Percentiles rank a stretch among this genome's conserved stretches.
Conservation (phyloP, 2,329 filamentous ascomycete species). For the Pseudodiploospora longispora region DNA sequence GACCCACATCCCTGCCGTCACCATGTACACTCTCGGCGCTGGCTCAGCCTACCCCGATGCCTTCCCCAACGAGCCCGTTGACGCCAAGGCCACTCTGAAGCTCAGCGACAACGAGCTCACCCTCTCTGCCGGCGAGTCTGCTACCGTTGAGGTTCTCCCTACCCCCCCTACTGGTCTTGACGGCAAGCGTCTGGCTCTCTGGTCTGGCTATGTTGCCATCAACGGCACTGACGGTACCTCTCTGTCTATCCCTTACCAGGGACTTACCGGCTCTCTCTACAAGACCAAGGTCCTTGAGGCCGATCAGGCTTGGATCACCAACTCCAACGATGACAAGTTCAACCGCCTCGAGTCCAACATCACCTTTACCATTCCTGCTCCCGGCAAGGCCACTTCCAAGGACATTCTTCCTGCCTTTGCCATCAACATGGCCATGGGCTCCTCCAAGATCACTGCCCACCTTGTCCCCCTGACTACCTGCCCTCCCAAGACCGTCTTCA, state of each 20-base stretch:
- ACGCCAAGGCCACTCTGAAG: constrained; percentile 33
- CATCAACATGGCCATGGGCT: constrained; percentile 37
- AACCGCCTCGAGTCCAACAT: constrained; percentile 23
- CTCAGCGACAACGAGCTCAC: constrained; percentile 37
- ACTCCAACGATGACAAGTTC: constrained; percentile 24
- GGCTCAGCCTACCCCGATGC: constrained; percentile 25
- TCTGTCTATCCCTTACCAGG: constrained; percentile 34
- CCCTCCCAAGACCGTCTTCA: constrained; percentile 14
- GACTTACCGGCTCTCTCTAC: constrained; percentile 28
- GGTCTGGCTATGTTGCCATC: constrained; percentile 34
- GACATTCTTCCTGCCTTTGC: constrained; percentile 31
- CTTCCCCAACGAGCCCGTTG: constrained; percentile 38
- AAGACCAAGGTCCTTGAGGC: constrained; percentile 15
- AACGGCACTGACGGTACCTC: constrained; percentile 30
- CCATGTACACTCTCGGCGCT: constrained; percentile 41
- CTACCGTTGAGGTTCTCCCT: constrained; percentile 37
- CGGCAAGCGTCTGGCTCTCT: constrained; percentile 29
- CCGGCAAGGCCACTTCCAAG: constrained; percentile 24
- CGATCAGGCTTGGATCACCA: constrained; percentile 19
- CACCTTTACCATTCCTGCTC: constrained; percentile 34
- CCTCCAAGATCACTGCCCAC: constrained; percentile 34
- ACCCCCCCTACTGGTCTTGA: constrained; percentile 28
- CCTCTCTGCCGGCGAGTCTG: constrained; percentile 32
- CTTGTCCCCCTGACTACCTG: constrained; percentile 31
- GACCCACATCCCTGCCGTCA: constrained; percentile 40